Percentiles rank a stretch among this genome's conserved stretches.
These are phyloP conservation scores for Daldinia decipiens DNA, from an alignment of 495 filamentous ascomycete species.

Conservation along the genomic window DNA sequence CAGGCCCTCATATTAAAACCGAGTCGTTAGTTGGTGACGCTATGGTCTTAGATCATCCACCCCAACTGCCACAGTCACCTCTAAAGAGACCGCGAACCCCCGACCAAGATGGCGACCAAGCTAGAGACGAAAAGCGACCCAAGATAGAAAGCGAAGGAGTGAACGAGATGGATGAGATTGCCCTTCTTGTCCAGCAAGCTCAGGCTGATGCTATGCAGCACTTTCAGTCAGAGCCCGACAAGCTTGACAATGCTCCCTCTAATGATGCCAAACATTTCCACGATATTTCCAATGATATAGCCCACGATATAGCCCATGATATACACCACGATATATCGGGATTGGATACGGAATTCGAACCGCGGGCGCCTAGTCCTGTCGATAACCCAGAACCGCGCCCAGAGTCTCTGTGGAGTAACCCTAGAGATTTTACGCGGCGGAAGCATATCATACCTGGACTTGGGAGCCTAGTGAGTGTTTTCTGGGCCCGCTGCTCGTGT, in stretches of 20 bases:
- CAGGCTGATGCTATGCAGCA: slow-evolving; percentile 47
- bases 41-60: slow-evolving; percentile 41
- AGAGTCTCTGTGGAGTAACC: slow-evolving; percentile 48
- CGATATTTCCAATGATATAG: slow-evolving; percentile 1
- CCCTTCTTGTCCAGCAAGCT: slow-evolving; percentile 45
- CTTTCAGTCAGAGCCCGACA: slow-evolving; percentile 32
- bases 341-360: slow-evolving; percentile 24
- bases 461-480: slow-evolving; percentile 51
- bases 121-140: slow-evolving; percentile 48
- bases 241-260: slow-evolving; percentile 15
- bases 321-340: slow-evolving; percentile 20
- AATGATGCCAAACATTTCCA: slow-evolving; percentile 19
- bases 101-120: slow-evolving; percentile 39
- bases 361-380: slow-evolving; percentile 20
- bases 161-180: slow-evolving; percentile 44
- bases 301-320: background rate
- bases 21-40: slow-evolving; percentile 36
- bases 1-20: slow-evolving; percentile 43
- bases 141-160: slow-evolving; percentile 46
- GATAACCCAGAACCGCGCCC: slow-evolving; percentile 38
- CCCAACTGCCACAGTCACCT: slow-evolving; percentile 37
- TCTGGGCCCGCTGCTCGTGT: background rate
- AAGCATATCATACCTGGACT: slow-evolving; percentile 55
- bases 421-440: slow-evolving; percentile 46
- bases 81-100: slow-evolving; percentile 52